Base-by-base conservation (phyloP, 2,329 filamentous ascomycete genomes). In the Exophiala alcalophila region DNA sequence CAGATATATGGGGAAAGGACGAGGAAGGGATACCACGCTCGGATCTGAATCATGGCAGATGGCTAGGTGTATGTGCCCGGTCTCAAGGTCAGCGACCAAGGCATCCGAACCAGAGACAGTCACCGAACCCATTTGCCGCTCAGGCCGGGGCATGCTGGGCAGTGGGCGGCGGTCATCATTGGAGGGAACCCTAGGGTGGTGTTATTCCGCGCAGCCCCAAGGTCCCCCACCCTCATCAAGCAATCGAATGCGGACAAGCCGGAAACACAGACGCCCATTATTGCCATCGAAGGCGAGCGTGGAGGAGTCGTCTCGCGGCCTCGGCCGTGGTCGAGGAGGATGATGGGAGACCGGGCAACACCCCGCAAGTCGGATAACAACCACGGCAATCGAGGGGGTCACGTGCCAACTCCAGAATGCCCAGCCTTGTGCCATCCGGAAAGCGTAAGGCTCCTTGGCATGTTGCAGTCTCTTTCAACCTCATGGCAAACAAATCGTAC, bases 1-100 rank as follows among this genome's bases (percentile, higher is more conserved):
- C 9, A 28, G 19, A 24, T 25, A 19, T 37, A 36, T 30, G 12
- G 30, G 14, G n/a, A 24, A 21, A 34, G 5, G 12, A 27, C 11
- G 29, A 28, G 5, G 9, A 26, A n/a, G 23, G 28, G 38, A 18
- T 23, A 12, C 16, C 11, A 19, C 23, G 30, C 30, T 32, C 45
- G 45, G 45, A 38, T 48, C 15, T 37, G 27, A 28, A 40, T n/a
- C 27, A 48, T 40, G 45, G 45, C 30, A 48, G 26, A 32, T 48
- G 27, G 23, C 15, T 23, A 9, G 21, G n/a, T n/a, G n/a, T n/a
- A n/a, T n/a, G 31, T 25, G 29, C 20, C 23, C 25, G 36, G 36
- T 35, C 2, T 20, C 5, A 23, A 25, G 30, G 19, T 25, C 25
- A 27, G 36, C 36, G 18, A 40, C 19, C 24, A 38, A 18, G 14